A percentile compares a stretch with the other conserved stretches of the same genome.
Conservation (phyloP, 1,284 basidiomycete genomes). For the Pseudozyma sp. region DNA sequence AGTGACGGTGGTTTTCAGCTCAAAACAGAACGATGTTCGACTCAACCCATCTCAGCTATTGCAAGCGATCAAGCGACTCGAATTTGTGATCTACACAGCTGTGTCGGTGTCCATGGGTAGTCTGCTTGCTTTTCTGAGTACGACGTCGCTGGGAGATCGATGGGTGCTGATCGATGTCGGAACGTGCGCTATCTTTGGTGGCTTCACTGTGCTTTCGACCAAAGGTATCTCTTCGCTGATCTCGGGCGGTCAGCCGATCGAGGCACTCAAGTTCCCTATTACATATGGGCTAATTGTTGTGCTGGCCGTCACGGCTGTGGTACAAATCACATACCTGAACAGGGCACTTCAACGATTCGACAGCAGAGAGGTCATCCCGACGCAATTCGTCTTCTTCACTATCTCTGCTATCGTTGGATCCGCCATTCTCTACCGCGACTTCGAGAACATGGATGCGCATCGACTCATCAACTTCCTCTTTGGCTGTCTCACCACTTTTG, state of each 20-base stretch:
- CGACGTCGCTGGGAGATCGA: conserved; percentile 77
- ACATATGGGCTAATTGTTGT: conserved; percentile 72
- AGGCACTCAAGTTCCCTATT: conserved; percentile 59
- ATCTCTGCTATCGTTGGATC: conserved; percentile 87
- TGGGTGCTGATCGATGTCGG: conserved; percentile 89
- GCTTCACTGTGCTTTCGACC: conserved; percentile 85
- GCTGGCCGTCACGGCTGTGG: conserved; percentile 81
- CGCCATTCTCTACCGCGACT: conserved; percentile 92
- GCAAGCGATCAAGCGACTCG: conserved; percentile 51
- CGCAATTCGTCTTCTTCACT: conserved; percentile 86
- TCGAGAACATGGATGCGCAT: conserved; percentile 74
- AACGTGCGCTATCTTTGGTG: conserved; percentile 86
- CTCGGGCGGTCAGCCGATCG: conserved; percentile 46
- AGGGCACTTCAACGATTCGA: conserved; percentile 70
- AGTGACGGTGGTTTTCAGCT: conserved; percentile 80
- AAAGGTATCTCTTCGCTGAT: conserved; percentile 87
- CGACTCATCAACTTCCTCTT: conserved; percentile 87
- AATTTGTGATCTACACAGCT: conserved; percentile 61
- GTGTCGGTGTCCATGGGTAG: conserved; percentile 34
- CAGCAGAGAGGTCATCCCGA: conserved; percentile 73
- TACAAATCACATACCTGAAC: conserved; percentile 92
- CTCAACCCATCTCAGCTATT: conserved; percentile 56
- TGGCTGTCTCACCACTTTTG: conserved; percentile 83
- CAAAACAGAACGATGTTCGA: conserved; percentile 71
- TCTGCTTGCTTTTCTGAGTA: conserved; percentile 46